Conservation (phyloP, 73 alveolate genomes). For the Symbiodinium natans region DNA sequence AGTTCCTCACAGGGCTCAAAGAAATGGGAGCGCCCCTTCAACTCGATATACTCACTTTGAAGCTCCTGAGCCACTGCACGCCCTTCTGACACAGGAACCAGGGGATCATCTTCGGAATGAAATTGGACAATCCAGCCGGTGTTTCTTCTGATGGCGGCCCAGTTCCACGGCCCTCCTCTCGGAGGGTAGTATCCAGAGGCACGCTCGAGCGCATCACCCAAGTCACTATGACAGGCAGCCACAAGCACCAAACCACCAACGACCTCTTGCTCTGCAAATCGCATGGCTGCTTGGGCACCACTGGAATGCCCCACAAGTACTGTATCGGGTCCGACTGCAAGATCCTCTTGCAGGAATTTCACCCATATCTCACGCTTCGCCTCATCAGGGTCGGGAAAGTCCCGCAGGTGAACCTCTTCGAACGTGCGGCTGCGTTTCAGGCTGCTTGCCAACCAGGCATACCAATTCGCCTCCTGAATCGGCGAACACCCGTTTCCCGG, state of each 20-base stretch:
- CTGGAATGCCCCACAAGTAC: slow-evolving; percentile 15
- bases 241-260: slow-evolving; percentile 8
- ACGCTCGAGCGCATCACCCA: slow-evolving; percentile 9
- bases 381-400: not conserved
- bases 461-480: slow-evolving; percentile 5
- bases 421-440: not conserved
- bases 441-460: not conserved
- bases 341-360: not conserved
- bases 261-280: slow-evolving; percentile 2
- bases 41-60: not conserved
- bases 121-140: slow-evolving; percentile 6
- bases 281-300: slow-evolving; percentile 11
- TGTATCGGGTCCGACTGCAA: not conserved
- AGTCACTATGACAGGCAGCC: slow-evolving; percentile 17
- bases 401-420: not conserved
- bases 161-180: not conserved
- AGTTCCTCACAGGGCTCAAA: not conserved
- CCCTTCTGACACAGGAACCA: slow-evolving; percentile 17
- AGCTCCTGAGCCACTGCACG: not conserved
- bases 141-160: not conserved
- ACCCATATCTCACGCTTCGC: slow-evolving; percentile 3
- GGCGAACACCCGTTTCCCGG: slow-evolving; percentile 22
- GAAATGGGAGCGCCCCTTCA: not conserved
- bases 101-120: not conserved
- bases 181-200: slow-evolving; percentile 30